Percentiles rank a stretch among this genome's conserved stretches.
Evolutionary conservation across 257 asterid species (phyloP).

Genomic region (Euphrasia confusa): DNA sequence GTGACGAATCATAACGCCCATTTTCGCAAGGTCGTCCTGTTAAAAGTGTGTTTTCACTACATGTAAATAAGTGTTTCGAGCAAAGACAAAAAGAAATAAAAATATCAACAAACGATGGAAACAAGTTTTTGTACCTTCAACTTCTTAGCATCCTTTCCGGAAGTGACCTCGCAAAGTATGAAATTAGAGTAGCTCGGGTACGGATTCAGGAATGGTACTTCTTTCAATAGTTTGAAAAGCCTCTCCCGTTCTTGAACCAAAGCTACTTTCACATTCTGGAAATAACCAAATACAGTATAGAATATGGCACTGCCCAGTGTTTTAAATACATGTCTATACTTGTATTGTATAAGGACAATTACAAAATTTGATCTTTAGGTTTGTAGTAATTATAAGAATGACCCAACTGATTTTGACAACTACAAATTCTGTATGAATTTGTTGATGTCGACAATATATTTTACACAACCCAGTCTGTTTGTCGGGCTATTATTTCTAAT

Average conservation of each 20-base stretch:
- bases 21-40: slow-evolving; percentile 86
- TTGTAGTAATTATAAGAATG: no score
- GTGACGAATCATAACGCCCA: slow-evolving; percentile 96
- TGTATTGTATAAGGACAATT: not conserved
- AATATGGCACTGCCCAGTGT: not conserved
- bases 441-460: no score
- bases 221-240: slow-evolving; percentile 74
- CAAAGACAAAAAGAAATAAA: not conserved
- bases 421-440: no score
- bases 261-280: slow-evolving; percentile 84
- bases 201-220: slow-evolving; percentile 82
- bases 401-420: no score
- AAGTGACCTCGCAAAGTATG: slow-evolving; percentile 86
- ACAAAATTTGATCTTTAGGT: not conserved
- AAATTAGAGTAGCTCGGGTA: slow-evolving; percentile 89
- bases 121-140: slow-evolving; percentile 57
- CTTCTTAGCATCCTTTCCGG: slow-evolving; percentile 90
- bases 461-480: no score
- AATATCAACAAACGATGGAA: not conserved
- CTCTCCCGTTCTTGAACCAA: slow-evolving; percentile 85
- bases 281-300: slow-evolving; percentile 20
- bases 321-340: not conserved
- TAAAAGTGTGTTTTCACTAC: not conserved
- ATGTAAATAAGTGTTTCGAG: not conserved
- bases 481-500: no score